Evolutionary conservation across 352 stramenopile species (phyloP), one percentile per base, ranked within the genome.

Genomic region (Plasmopara halstedii): DNA sequence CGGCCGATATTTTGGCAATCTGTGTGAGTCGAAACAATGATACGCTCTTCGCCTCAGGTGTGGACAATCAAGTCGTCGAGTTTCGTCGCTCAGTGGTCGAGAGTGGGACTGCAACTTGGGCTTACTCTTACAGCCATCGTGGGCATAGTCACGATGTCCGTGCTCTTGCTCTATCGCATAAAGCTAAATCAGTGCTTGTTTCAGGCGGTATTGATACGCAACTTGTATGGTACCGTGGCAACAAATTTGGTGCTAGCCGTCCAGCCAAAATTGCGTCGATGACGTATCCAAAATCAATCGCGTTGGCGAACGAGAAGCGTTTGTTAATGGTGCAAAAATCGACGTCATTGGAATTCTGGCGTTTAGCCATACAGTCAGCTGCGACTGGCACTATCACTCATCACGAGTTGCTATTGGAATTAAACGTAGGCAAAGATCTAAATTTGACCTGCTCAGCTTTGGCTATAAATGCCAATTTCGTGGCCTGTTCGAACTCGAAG

Each of bases 191-290:
- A 14, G 57, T 95, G 27, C 69, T 98, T 21, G 83, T 96, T 14
- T 97, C 85, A 11, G 90, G 85, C 20, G 88, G 93, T 40, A 77
- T 97, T 37, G 93, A 98, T 79, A 97, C 90, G 11, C 91, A 97
- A 65, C 56, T 98, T 6, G 94, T 95, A 36, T 94, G 82, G 56
- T 97, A 97, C 65, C 62, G 70, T 37, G 80, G 84, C 17, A 56
- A 71, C 32, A 82, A 73, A 26, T 97, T 97, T 59, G 73, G 81
- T 55, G 75, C 81, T 15, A 67, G 72, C 47, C 81, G 90, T 1
- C 88, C 93, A 6, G 73, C 63, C 57, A 95, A 95, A 55, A 85
- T 93, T 36, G 88, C 86, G 57, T 94, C 91, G 20, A 96, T 88
- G 71, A 76, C 82, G 40, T 76, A 89, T 58, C 74, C 61, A 39